These are phyloP conservation scores for Leccinellum albellum DNA, from an alignment of 768 basidiomycete species.

Conservation along the genomic window DNA sequence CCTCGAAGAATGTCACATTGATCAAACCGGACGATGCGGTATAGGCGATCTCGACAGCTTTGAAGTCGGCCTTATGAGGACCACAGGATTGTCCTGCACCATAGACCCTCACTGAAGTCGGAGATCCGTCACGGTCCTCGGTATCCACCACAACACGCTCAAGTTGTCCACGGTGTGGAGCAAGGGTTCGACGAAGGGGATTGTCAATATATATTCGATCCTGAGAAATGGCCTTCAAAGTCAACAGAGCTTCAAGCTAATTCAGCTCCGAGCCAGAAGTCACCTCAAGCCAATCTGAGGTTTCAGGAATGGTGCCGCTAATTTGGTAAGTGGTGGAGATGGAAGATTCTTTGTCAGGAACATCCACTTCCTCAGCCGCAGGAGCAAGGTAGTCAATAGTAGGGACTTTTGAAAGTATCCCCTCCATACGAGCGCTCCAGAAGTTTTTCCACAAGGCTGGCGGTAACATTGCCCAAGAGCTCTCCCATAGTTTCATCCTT, in stretches of 20 bases:
- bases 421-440: conserved; percentile 75
- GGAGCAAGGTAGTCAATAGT: conserved; percentile 80
- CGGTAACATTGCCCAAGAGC: conserved; percentile 83
- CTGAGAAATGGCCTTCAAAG: conserved; percentile 80
- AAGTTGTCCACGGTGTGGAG: conserved; percentile 77
- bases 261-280: conserved; percentile 77
- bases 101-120: conserved; percentile 60
- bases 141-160: conserved; percentile 64
- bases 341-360: conserved; percentile 39
- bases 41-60: conserved; percentile 75
- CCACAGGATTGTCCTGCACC: conserved; percentile 82
- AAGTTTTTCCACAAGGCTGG: conserved; percentile 71
- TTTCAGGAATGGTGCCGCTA: conserved; percentile 52
- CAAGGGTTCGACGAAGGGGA: conserved; percentile 81
- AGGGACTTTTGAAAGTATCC: conserved; percentile 72
- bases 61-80: conserved; percentile 68
- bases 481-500: conserved; percentile 96
- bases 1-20: conserved; percentile 75
- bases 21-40: conserved; percentile 52
- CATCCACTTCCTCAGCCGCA: conserved; percentile 35
- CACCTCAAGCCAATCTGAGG: conserved; percentile 76
- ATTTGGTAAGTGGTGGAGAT: conserved; percentile 49
- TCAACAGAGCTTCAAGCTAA: conserved; percentile 86
- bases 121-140: conserved; percentile 40
- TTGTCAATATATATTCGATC: conserved; percentile 84